Base-by-base conservation (phyloP, 2,329 filamentous ascomycete genomes). In the Cladobotryum protrusum region DNA sequence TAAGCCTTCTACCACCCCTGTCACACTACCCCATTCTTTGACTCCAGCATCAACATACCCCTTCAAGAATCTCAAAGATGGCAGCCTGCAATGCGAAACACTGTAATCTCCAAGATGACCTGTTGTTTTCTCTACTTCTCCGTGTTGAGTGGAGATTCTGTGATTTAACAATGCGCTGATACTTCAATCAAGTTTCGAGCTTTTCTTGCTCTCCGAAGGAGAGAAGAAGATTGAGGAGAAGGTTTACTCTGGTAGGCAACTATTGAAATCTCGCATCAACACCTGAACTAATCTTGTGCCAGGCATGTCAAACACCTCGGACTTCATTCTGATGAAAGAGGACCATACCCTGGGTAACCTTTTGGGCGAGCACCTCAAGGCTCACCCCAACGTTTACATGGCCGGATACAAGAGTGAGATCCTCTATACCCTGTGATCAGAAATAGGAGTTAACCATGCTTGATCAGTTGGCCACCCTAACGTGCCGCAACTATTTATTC, bases 271-370 rank as follows among this genome's bases (percentile, higher is more conserved):
- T 32, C 47, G 19, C 19, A 36, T 7, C 12, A 15, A 7, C 5
- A 8, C 12, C 2, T 15, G 43, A 34, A 42, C 54, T 56, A 34
- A 54, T 36, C 12, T 12, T n/a, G 29, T 20, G 9, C 7, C 42
- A 65, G 90, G 89, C 63, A 90, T 95, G 66, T 89, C 92, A 18
- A 95, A 96, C 67, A 90, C 88, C n/a, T 87, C 89, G 9, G 87
- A 96, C 70, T 99, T 99, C 73, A 83, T 89, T 52, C 84, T 99
- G 71, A 89, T 89, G 71, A 97, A 96, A 70, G 93, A 99, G 69
- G 93, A 99, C 61, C 92, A 96, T 72, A 96, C 92, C 1, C 81
- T 99, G 20, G 93, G 86, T 60, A 96, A 99, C 68, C 78, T 99
- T 49, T 79, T 99, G 50, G 81, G 86, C 43, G 85, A 89, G 62